phyloP scores from a whole-genome alignment of 306 rosid species.

The Albizia julibrissin region DNA sequence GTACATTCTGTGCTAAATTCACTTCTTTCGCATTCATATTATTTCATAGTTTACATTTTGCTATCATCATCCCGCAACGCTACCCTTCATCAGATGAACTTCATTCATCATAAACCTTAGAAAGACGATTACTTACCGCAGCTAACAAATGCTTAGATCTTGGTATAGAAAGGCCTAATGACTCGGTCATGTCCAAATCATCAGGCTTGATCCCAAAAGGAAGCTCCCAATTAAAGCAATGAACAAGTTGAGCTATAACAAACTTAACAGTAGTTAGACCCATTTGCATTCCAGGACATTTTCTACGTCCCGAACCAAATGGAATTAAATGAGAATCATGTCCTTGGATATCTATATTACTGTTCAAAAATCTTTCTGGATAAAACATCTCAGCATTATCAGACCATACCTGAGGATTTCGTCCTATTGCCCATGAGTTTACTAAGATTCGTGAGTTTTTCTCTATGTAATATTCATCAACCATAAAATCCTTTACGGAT shows the following conservation, averaged over 20 bases:
- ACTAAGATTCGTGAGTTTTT: slow-evolving; percentile 22
- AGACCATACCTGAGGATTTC: slow-evolving; percentile 31
- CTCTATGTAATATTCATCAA: slow-evolving; percentile 34
- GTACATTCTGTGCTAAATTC: too few species aligned
- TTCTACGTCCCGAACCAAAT: slow-evolving; percentile 43
- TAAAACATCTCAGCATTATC: slow-evolving; percentile 31
- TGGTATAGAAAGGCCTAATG: slow-evolving; percentile 15
- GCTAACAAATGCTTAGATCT: slow-evolving; percentile 34
- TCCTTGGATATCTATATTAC: slow-evolving; percentile 9
- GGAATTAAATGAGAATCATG: slow-evolving; percentile 24
- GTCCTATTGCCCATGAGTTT: slow-evolving; percentile 41
- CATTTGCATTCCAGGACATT: slow-evolving; percentile 38
- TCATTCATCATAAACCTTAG: not conserved
- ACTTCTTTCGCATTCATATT: too few species aligned
- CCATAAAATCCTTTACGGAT: not conserved
- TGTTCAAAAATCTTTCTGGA: slow-evolving; percentile 35
- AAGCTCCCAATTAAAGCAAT: slow-evolving; percentile 48
- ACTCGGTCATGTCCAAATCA: slow-evolving; percentile 41
- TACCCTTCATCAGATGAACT: not conserved
- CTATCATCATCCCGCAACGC: not conserved
- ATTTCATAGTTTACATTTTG: not conserved
- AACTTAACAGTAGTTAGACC: slow-evolving; percentile 20
- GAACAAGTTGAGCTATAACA: slow-evolving; percentile 40
- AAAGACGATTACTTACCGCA: slow-evolving; percentile 10
- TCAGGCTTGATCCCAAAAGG: not conserved